Evolutionary conservation across 1,284 basidiomycete species (phyloP).

Genomic region (Ustilago trichophora): DNA sequence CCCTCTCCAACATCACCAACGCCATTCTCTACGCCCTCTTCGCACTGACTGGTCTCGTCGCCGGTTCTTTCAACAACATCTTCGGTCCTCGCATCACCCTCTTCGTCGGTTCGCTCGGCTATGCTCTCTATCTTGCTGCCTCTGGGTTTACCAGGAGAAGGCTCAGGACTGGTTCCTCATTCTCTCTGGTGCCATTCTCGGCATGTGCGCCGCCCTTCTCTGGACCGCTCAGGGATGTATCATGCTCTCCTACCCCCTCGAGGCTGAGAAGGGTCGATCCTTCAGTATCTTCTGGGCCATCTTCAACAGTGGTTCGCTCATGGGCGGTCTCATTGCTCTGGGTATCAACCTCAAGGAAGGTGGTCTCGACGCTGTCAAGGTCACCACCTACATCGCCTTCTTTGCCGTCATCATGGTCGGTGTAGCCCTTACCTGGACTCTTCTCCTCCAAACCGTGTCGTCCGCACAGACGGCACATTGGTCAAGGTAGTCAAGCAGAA

Average conservation of each 20-base stretch:
- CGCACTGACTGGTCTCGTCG: conserved; percentile 68
- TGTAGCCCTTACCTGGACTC: conserved; percentile 36
- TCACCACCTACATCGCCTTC: conserved; percentile 47
- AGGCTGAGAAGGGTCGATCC: conserved; percentile 75
- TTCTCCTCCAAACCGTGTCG: conserved; percentile 44
- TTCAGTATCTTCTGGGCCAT: conserved; percentile 77
- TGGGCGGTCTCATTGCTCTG: conserved; percentile 75
- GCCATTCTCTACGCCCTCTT: conserved; percentile 53
- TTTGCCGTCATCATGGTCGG: conserved; percentile 51
- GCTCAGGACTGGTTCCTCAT: conserved; percentile 69
- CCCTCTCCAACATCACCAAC: conserved; percentile 35
- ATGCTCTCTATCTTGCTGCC: conserved; percentile 76
- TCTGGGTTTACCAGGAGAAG: conserved; percentile 69
- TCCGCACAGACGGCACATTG: conserved; percentile 43
- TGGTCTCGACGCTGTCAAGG: conserved; percentile 32
- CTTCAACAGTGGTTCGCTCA: conserved; percentile 76
- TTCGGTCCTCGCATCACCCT: conserved; percentile 78
- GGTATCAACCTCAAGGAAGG: conserved; percentile 46
- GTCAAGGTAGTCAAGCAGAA: conserved; percentile 41
- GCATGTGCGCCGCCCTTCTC: conserved; percentile 80
- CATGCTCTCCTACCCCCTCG: conserved; percentile 81
- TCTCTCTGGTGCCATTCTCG: conserved; percentile 79
- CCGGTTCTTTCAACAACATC: conserved; percentile 74
- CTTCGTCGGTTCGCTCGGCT: conserved; percentile 72
- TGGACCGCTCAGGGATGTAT: conserved; percentile 75